These are phyloP conservation scores for Russula sp. DNA, from an alignment of 768 basidiomycete genomes.

Conservation along the genomic window DNA sequence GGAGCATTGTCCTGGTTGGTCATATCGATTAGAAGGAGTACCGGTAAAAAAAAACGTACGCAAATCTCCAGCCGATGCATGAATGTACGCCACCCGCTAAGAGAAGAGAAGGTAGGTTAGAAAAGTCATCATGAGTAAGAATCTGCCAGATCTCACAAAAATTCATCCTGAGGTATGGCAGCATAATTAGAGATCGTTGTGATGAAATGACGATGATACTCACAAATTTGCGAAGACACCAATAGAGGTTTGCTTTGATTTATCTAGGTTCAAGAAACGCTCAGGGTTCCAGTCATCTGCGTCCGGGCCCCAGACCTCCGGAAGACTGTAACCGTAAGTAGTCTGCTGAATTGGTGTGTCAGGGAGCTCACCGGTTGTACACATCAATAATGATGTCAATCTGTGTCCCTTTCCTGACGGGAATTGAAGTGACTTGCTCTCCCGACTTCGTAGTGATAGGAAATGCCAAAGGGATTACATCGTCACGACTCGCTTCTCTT, in stretches of 20 bases:
- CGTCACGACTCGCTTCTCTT: conserved; percentile 21
- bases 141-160: not conserved
- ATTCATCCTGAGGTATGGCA: not conserved
- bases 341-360: not conserved
- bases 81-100: not conserved
- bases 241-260: not conserved
- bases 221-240: conserved; percentile 2
- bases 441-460: conserved; percentile 2
- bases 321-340: not conserved
- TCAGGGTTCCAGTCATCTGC: no score
- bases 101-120: no score
- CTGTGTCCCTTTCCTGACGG: not conserved
- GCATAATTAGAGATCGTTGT: no score
- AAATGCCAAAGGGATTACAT: conserved; percentile 22
- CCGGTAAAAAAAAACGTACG: not conserved
- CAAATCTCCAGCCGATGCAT: conserved; percentile 10
- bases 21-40: not conserved
- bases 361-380: conserved; percentile 1
- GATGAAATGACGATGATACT: not conserved
- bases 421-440: conserved; percentile 1
- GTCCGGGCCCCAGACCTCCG: not conserved
- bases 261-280: no score
- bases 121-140: not conserved
- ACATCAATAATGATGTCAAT: not conserved
- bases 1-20: no score